phyloP scores from a whole-genome alignment of 768 basidiomycete species.

The Lyophyllum shimeji region DNA sequence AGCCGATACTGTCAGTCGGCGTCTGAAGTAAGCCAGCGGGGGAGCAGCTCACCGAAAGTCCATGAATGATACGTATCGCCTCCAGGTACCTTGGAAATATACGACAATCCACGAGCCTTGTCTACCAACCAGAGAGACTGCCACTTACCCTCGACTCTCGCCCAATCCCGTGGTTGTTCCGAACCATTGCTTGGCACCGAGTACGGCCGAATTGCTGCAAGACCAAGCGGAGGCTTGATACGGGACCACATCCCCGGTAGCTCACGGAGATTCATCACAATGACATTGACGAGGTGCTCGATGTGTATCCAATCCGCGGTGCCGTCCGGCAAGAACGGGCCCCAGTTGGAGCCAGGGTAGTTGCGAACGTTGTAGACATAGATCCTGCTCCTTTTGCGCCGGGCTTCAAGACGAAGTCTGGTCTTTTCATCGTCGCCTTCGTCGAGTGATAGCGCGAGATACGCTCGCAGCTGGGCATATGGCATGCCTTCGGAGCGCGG shows the following conservation, averaged over 20 bases:
- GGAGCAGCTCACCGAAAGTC: slow-evolving; percentile 60
- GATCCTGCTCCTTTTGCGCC: slow-evolving; percentile 50
- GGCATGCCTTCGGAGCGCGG: slow-evolving; percentile 21
- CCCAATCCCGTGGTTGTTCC: slow-evolving; percentile 55
- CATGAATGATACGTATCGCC: slow-evolving; percentile 74
- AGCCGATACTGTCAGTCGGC: neutral
- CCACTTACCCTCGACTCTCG: slow-evolving; percentile 58
- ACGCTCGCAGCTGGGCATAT: slow-evolving; percentile 46
- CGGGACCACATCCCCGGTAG: slow-evolving; percentile 33
- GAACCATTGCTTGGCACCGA: slow-evolving; percentile 44
- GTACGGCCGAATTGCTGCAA: slow-evolving; percentile 53
- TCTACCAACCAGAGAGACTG: neutral
- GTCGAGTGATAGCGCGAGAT: slow-evolving; percentile 45
- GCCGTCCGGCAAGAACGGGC: slow-evolving; percentile 48
- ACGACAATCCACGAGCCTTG: neutral
- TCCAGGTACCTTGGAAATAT: slow-evolving; percentile 51
- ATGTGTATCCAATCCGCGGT: slow-evolving; percentile 64
- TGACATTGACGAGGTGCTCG: slow-evolving; percentile 56
- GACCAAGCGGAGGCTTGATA: slow-evolving; percentile 46
- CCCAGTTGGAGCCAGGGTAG: slow-evolving; percentile 57
- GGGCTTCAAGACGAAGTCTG: slow-evolving; percentile 24
- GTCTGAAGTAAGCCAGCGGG: neutral
- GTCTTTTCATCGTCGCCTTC: slow-evolving; percentile 26
- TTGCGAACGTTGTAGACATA: slow-evolving; percentile 67
- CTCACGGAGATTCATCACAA: slow-evolving; percentile 52